Percentiles rank a stretch among this genome's conserved stretches.
Evolutionary conservation across 345 rosid genomes (phyloP).

Genomic region (Alliaria petiolata): DNA sequence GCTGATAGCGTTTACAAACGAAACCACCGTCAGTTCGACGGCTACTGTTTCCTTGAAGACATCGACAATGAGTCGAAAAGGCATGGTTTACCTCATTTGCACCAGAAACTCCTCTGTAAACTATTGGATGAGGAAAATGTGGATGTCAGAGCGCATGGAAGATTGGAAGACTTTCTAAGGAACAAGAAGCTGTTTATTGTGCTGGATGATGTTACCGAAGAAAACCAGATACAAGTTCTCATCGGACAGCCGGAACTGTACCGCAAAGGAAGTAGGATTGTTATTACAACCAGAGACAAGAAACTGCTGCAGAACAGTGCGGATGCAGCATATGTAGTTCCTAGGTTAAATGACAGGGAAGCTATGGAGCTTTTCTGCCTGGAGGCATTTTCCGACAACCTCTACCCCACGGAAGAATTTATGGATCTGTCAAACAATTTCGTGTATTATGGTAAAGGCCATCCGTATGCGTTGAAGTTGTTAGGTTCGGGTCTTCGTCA

Average conservation of each 20-base stretch:
- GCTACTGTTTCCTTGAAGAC: conserved; percentile 12
- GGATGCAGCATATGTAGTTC: conserved; percentile 5
- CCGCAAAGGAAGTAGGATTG: conserved; percentile 22
- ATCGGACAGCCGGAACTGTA: background rate
- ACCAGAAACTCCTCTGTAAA: conserved; percentile 4
- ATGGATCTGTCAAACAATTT: conserved; percentile 8
- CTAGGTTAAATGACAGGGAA: conserved; percentile 13
- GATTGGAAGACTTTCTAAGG: background rate
- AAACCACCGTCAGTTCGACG: background rate
- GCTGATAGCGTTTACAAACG: conserved; percentile 6
- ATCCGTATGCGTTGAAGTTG: conserved; percentile 36
- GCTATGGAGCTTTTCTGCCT: conserved; percentile 28
- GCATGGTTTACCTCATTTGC: background rate
- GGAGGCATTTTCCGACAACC: background rate
- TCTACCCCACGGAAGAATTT: background rate
- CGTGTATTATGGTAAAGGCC: conserved; percentile 26
- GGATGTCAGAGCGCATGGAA: conserved; percentile 13
- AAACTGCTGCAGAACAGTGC: conserved; percentile 1
- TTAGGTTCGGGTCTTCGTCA: conserved; percentile 22
- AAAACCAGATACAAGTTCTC: background rate
- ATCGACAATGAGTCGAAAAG: background rate
- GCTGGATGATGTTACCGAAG: conserved; percentile 14
- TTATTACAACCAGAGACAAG: conserved; percentile 33
- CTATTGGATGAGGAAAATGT: conserved; percentile 1
- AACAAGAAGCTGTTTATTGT: conserved; percentile 27